Evolutionary conservation across 495 filamentous ascomycete species (phyloP), one percentile per base, ranked within the genome.

Genomic region (Aspergillus haitiensis): DNA sequence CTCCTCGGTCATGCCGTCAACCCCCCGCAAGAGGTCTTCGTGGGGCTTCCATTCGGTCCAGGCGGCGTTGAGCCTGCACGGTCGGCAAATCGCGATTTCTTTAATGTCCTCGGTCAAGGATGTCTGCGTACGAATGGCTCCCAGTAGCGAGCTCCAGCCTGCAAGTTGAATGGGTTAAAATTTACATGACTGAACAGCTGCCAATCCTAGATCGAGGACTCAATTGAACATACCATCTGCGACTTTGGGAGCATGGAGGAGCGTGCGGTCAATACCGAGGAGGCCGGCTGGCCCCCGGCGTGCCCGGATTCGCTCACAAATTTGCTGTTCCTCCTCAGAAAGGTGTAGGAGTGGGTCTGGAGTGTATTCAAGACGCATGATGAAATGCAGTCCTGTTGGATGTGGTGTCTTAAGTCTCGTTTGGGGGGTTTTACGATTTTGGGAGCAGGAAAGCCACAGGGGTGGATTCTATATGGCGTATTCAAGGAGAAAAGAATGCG

Each of bases 21-120:
- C 4, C 8, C 21, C 21, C 8, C 42, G 42, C 7, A 46, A 18
- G 42, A 46, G n/a, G 21, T 46, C 42, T 18, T 46, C 42, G 42
- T 46, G 42, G 7, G 42, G 42, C 42, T 46, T 46, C 42, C 42
- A 46, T n/a, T 46, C 42, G 13, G 42, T n/a, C 42, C 42, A 46
- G 8, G 42, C 42, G 42, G 42, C n/a, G 42, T 46, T 46, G 42
- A 46, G 42, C 8, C 7, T n/a, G 42, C 42, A 46, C 21, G 42
- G 7, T n/a, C 42, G 42, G 42, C 42, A 11, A 15, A 46, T 46
- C 7, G 42, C 13, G 7, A 46, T 46, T 18, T 46, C 42, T 46
- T 18, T 46, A 18, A 46, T 46, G 42, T 46, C 42, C 1, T 46
- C 42, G 42, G 42, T 7, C 7, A 46, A 18, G 21, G 42, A n/a